Conservation (phyloP, 208 protist genomes). For the Spongospora subterranea region DNA sequence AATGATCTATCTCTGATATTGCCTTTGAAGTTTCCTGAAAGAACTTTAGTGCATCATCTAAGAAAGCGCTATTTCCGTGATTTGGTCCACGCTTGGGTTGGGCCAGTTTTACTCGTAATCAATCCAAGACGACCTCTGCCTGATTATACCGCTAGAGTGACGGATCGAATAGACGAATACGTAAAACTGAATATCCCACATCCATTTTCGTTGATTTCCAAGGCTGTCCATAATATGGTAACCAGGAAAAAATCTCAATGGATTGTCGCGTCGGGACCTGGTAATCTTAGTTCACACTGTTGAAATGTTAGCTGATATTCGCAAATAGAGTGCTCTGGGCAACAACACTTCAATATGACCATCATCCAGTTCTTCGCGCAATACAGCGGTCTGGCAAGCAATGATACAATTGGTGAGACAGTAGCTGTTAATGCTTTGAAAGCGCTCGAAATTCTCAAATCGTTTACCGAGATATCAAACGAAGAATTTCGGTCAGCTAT, state of each 20-base stretch:
- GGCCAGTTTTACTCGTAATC: neutral
- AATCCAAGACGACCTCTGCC: neutral
- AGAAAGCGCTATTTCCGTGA: neutral
- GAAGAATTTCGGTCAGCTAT: neutral
- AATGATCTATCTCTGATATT: neutral
- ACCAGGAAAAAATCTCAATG: neutral
- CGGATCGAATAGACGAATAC: neutral
- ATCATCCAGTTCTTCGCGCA: neutral
- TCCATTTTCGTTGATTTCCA: neutral
- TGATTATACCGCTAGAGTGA: neutral
- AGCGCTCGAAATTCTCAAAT: neutral
- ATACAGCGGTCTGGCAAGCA: neutral
- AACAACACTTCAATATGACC: neutral
- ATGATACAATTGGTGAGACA: neutral
- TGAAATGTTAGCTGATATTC: neutral
- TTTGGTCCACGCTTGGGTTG: neutral
- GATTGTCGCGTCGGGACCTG: neutral
- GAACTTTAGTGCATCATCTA: neutral
- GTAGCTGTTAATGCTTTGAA: neutral
- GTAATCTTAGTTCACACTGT: neutral
- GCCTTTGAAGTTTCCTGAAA: neutral
- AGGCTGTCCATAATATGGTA: neutral
- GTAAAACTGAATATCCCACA: neutral
- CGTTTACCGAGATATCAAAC: neutral
- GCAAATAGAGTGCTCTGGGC: neutral